phyloP scores from a whole-genome alignment of 2,329 filamentous ascomycete genomes.

The Lasiodiplodia sp. region DNA sequence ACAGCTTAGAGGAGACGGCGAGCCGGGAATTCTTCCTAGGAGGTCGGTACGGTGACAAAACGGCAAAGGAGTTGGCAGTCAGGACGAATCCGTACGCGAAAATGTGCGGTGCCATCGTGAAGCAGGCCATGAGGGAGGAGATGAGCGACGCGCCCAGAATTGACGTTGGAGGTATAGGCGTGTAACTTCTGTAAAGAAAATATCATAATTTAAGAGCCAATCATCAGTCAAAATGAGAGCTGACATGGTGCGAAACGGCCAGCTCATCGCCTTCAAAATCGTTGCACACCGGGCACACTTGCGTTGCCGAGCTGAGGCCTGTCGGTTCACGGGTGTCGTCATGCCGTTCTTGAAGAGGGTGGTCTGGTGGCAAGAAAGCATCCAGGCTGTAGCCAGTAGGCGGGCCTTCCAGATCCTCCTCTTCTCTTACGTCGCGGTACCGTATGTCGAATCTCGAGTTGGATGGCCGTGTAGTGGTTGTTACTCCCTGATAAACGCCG shows the following conservation, averaged over 20 bases:
- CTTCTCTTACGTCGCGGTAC: constrained; percentile 29
- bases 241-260: constrained; percentile 73
- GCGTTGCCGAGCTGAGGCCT: constrained; percentile 40
- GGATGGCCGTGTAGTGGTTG: neutral
- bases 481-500: neutral
- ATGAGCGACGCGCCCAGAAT: constrained; percentile 37
- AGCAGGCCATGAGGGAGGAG: constrained; percentile 66
- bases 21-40: constrained; percentile 63
- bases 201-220: neutral
- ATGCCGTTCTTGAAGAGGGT: constrained; percentile 32
- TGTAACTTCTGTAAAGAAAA: neutral
- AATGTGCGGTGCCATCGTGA: constrained; percentile 68
- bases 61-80: constrained; percentile 64
- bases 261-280: constrained; percentile 72
- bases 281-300: constrained; percentile 69
- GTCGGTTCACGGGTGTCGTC: constrained; percentile 34
- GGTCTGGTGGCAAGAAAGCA: constrained; percentile 22
- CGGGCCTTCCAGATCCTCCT: constrained; percentile 22
- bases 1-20: constrained; percentile 62
- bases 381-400: constrained; percentile 27
- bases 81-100: constrained; percentile 69
- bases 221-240: constrained; percentile 59
- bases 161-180: constrained; percentile 26
- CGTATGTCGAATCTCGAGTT: constrained; percentile 26
- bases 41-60: constrained; percentile 63